phyloP scores from a whole-genome alignment of 1,284 basidiomycete genomes.

The Cryptococcus sp. region DNA sequence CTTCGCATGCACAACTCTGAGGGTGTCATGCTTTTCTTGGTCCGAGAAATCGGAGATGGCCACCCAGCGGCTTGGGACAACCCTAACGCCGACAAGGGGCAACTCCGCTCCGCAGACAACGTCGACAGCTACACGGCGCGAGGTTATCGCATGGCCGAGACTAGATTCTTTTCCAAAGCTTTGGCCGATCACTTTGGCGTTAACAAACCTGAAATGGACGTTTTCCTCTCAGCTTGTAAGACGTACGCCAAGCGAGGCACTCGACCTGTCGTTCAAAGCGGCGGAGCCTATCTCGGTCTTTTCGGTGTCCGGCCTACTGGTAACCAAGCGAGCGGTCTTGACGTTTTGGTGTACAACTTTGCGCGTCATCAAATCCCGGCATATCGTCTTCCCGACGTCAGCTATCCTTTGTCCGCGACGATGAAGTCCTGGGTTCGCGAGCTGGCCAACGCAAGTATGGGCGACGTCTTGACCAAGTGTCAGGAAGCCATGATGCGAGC shows the following conservation, averaged over 20 bases:
- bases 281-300: slow-evolving; percentile 57
- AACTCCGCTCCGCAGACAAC: slow-evolving; percentile 37
- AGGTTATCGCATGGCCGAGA: slow-evolving; percentile 58
- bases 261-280: slow-evolving; percentile 56
- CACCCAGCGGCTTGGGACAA: slow-evolving; percentile 34
- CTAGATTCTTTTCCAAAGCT: slow-evolving; percentile 56
- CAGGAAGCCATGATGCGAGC: slow-evolving; percentile 51
- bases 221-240: slow-evolving; percentile 56
- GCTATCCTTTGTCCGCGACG: slow-evolving; percentile 49
- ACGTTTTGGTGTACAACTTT: slow-evolving; percentile 59
- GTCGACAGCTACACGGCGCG: slow-evolving; percentile 55
- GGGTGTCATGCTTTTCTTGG: slow-evolving; percentile 58
- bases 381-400: slow-evolving; percentile 57
- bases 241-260: slow-evolving; percentile 58
- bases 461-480: slow-evolving; percentile 52
- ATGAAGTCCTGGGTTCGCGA: slow-evolving; percentile 54
- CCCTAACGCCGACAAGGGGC: slow-evolving; percentile 29
- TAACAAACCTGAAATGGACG: slow-evolving; percentile 56
- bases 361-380: slow-evolving; percentile 59
- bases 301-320: slow-evolving; percentile 56
- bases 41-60: slow-evolving; percentile 53
- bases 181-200: slow-evolving; percentile 56
- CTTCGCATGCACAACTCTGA: slow-evolving; percentile 46
- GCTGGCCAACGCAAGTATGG: slow-evolving; percentile 53
- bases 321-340: slow-evolving; percentile 46